Conservation (phyloP, 352 stramenopile species). For the Pythium pyrilobum region DNA sequence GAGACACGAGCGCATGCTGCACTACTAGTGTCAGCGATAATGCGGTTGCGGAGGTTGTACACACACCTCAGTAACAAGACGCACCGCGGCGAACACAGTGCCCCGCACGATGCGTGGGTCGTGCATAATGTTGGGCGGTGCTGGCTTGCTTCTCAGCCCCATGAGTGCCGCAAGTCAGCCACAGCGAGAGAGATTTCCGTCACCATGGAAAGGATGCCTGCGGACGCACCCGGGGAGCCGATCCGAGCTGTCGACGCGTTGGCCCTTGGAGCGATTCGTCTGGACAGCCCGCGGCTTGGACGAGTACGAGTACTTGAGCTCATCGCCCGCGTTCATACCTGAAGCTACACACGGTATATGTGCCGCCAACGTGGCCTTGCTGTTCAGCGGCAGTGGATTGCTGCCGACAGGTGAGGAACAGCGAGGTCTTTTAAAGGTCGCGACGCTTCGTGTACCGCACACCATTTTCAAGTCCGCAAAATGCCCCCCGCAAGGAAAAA, state of each 20-base stretch:
- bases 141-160: conserved; percentile 21
- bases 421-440: conserved; percentile 17
- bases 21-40: too few relatives aligned
- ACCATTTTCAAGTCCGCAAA: too few relatives aligned
- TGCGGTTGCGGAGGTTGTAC: too few relatives aligned
- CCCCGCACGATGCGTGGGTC: conserved; percentile 57
- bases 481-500: too few relatives aligned
- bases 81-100: conserved; percentile 57
- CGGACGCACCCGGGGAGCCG: neutral
- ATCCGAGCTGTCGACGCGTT: neutral
- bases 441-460: conserved; percentile 22
- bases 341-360: too few relatives aligned
- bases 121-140: conserved; percentile 69
- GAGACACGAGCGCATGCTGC: conserved; percentile 7
- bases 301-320: conserved; percentile 75
- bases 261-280: conserved; percentile 45
- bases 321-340: conserved; percentile 35
- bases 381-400: too few relatives aligned
- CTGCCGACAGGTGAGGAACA: neutral
- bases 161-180: neutral
- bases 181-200: neutral
- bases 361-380: too few relatives aligned
- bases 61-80: too few relatives aligned
- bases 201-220: neutral
- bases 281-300: conserved; percentile 70